Evolutionary conservation across 2,329 filamentous ascomycete species (phyloP), one percentile per base, ranked within the genome.

Genomic region (Drechslerella coelobrocha): DNA sequence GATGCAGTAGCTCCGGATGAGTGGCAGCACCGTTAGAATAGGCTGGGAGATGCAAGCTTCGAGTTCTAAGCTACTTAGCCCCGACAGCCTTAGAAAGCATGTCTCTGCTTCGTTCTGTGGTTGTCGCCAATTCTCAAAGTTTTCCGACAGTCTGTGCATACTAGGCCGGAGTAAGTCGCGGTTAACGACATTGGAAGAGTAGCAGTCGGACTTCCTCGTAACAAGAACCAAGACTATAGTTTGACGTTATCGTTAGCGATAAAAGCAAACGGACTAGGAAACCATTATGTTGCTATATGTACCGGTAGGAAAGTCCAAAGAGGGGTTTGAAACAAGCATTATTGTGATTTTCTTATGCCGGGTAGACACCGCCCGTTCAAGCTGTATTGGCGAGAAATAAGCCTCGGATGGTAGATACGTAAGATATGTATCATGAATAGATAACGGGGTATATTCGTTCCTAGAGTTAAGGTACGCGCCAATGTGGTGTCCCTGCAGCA

Each of bases 11-110:
- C 12, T 24, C 24, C 63, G 27, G 6, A 68, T 23, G 1, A 68
- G n/a, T 1, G 63, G 56, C 4, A 52, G 23, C 1, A 52, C 9
- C 0, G 43, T 17, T 1, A 68, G 23, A 17, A 68, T 51, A 4
- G 63, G 63, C 3, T 68, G 63, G 1, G 56, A 56, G 19, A 51
- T 26, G 24, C 63, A 68, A 14, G 63, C 63, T 19, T 55, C 63
- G 2, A 68, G 56, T n/a, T 68, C 63, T 1, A 34, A 19, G n/a
- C 63, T 68, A 23, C 24, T 61, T 2, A 45, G 24, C 1, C 24
- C 23, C 1, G 56, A 61, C 7, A 68, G 23, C 19, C 63, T 24
- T 9, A 68, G n/a, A 14, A 56, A 52, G 2, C n/a, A 45, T n/a
- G 63, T 61, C 24, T 68, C 63, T 1, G 56, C 56, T 10, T 55